Conservation (phyloP, 2,329 filamentous ascomycete species). For the Cytospora chrysosperma region DNA sequence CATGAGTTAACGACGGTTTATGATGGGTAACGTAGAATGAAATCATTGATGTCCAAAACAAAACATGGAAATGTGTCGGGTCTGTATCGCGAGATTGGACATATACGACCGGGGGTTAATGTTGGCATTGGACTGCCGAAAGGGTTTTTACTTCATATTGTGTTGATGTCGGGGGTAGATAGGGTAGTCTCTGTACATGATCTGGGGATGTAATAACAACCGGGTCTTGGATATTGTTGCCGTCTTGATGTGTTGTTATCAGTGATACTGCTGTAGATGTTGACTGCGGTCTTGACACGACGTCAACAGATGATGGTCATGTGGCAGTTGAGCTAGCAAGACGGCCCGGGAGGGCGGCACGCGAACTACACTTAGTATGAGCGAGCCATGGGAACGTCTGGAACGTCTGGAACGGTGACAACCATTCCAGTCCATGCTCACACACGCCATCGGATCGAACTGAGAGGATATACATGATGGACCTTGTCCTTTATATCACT, state of each 20-base stretch:
- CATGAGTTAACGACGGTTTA: slow-evolving; percentile 32
- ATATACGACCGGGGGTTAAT: slow-evolving; percentile 3
- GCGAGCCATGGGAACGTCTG: neutral
- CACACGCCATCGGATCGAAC: too few relatives aligned
- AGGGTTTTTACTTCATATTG: neutral
- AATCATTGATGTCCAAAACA: slow-evolving; percentile 19
- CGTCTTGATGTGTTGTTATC: neutral
- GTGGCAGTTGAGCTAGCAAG: neutral
- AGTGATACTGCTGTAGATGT: neutral
- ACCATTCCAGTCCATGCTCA: neutral
- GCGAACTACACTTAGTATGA: neutral
- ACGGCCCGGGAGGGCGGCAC: neutral
- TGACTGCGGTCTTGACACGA: neutral
- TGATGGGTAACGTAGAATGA: slow-evolving; percentile 24
- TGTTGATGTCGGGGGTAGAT: slow-evolving; percentile 35
- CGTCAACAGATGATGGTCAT: neutral
- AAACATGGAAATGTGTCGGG: slow-evolving; percentile 4
- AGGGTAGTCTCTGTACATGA: slow-evolving; percentile 45
- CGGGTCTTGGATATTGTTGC: slow-evolving; percentile 26
- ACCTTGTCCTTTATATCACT: too few relatives aligned
- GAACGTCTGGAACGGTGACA: neutral
- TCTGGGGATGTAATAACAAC: slow-evolving; percentile 22
- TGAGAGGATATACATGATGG: too few relatives aligned
- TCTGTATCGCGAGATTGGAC: neutral
- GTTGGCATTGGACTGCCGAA: neutral